phyloP scores from a whole-genome alignment of 345 rosid species.

The Rhodamnia argentea region DNA sequence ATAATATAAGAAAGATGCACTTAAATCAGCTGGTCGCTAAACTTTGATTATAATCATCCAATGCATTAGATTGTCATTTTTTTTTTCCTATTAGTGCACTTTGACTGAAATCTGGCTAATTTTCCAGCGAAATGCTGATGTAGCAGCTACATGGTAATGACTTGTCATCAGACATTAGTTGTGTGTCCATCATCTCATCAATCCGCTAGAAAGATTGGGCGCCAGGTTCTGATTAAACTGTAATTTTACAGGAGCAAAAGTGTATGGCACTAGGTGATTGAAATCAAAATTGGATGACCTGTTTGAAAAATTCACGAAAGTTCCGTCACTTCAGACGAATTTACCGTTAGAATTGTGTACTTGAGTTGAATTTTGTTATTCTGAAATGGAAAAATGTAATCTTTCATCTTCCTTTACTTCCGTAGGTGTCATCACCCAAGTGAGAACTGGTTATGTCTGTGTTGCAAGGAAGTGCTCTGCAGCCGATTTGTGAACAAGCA shows the following conservation, averaged over 20 bases:
- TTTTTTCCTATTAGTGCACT: background rate
- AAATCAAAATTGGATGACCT: background rate
- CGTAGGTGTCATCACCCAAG: conserved; percentile 64
- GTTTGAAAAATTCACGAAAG: background rate
- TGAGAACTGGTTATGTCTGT: conserved; percentile 84
- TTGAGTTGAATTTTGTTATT: background rate
- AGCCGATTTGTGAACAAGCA: conserved; percentile 91
- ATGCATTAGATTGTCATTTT: background rate
- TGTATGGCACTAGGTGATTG: background rate
- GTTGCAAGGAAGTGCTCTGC: conserved; percentile 79
- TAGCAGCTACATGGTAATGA: background rate
- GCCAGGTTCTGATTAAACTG: background rate
- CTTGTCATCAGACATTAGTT: background rate
- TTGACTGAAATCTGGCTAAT: background rate
- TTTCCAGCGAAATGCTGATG: background rate
- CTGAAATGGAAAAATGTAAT: background rate
- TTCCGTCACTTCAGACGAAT: background rate
- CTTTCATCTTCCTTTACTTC: background rate
- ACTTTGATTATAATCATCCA: background rate
- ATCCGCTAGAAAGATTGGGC: background rate
- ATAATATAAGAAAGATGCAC: too few relatives aligned
- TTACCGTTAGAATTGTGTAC: background rate
- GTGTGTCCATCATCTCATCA: background rate
- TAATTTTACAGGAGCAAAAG: background rate
- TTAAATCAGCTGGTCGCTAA: too few relatives aligned